Conservation (phyloP, 139 green algal genomes). For the Chara braunii region DNA sequence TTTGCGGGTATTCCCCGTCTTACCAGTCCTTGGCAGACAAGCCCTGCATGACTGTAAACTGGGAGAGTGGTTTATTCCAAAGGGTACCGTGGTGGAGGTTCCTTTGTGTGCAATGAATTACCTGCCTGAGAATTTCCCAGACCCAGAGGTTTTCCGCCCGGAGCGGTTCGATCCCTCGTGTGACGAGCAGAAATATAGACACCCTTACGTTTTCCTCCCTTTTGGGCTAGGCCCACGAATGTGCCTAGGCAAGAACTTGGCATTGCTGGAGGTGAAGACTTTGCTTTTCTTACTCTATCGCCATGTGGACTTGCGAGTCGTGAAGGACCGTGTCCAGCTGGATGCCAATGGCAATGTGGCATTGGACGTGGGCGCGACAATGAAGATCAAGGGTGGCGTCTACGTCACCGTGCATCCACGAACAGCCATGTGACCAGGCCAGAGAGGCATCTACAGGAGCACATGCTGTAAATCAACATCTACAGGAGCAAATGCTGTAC, state of each 20-base stretch:
- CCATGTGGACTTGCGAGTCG: slow-evolving; percentile 28
- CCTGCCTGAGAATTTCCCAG: slow-evolving; percentile 38
- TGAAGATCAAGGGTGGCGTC: too few species aligned
- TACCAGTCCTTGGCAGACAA: slow-evolving; percentile 36
- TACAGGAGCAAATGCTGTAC: too few species aligned
- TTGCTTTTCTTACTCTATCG: slow-evolving; percentile 45
- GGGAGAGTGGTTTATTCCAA: slow-evolving; percentile 29
- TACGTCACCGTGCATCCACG: too few species aligned
- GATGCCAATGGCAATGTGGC: too few species aligned
- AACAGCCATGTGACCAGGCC: too few species aligned
- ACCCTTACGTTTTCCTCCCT: slow-evolving; percentile 43
- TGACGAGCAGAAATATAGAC: not conserved
- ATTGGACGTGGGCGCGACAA: too few species aligned
- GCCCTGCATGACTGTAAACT: slow-evolving; percentile 25
- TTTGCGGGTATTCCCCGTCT: slow-evolving; percentile 49
- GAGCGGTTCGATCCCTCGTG: slow-evolving; percentile 47
- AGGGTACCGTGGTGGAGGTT: slow-evolving; percentile 42
- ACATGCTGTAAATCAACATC: too few species aligned
- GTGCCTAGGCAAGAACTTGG: slow-evolving; percentile 55
- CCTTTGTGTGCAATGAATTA: slow-evolving; percentile 47
- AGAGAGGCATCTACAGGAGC: too few species aligned
- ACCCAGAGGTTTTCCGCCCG: slow-evolving; percentile 46
- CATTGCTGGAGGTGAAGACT: slow-evolving; percentile 46
- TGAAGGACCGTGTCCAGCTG: too few species aligned
- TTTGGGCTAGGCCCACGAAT: slow-evolving; percentile 52